These are phyloP conservation scores for Endocarpon pusillum DNA, from an alignment of 495 filamentous ascomycete genomes.

Conservation along the genomic window DNA sequence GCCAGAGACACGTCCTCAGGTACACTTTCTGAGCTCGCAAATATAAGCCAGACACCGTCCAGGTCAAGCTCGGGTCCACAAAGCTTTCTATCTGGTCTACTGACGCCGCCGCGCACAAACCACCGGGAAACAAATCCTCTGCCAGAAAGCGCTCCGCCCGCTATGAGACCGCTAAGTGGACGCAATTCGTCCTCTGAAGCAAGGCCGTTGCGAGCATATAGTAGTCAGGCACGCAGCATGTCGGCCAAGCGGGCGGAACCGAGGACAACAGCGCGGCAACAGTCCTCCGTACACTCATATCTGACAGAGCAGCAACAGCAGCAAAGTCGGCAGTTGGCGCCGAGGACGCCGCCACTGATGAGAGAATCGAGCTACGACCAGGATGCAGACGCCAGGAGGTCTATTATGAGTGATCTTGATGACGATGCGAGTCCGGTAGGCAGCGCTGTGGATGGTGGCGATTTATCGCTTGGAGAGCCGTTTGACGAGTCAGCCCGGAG, in stretches of 20 bases:
- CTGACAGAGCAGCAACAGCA: conserved; percentile 17
- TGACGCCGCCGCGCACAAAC: conserved; percentile 66
- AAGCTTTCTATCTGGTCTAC: conserved; percentile 51
- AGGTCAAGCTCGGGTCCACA: conserved; percentile 32
- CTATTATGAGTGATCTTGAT: too few species aligned
- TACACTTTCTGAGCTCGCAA: conserved; percentile 25
- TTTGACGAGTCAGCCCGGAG: too few species aligned
- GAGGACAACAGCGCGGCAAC: conserved; percentile 13
- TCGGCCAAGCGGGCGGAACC: not conserved
- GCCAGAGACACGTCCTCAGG: conserved; percentile 28
- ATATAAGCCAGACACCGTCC: conserved; percentile 38
- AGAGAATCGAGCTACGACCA: conserved; percentile 50
- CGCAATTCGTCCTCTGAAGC: conserved; percentile 20
- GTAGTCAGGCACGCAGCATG: conserved; percentile 6
- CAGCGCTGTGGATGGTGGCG: too few species aligned
- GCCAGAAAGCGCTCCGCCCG: conserved; percentile 26
- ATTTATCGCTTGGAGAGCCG: too few species aligned
- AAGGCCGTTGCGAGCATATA: conserved; percentile 20
- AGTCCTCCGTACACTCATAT: conserved; percentile 18
- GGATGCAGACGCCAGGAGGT: too few species aligned
- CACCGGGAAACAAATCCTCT: conserved; percentile 31
- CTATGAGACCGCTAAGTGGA: conserved; percentile 22
- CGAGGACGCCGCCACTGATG: conserved; percentile 54
- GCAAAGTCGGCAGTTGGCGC: conserved; percentile 24
- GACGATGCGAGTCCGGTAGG: too few species aligned